phyloP scores from a whole-genome alignment of 2,329 filamentous ascomycete genomes.

The Neonectria ditissima region DNA sequence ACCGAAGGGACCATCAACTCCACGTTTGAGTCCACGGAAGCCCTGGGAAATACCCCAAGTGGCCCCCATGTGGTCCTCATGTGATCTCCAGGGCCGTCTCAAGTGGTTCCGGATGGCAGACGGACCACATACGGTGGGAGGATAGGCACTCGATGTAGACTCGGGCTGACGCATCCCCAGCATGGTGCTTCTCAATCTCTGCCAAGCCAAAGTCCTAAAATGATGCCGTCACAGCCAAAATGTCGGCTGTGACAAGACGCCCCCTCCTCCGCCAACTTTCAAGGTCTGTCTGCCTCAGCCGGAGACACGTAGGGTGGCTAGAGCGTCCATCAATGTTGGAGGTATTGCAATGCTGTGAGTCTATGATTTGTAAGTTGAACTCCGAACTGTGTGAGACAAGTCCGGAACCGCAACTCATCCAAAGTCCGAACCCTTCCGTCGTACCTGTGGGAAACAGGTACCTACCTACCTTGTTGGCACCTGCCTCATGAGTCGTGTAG shows the following conservation, averaged over 20 bases:
- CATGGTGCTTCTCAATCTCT: constrained; percentile 11
- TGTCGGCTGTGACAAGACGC: constrained; percentile 11
- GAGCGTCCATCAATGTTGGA: constrained; percentile 2
- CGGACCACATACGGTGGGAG: not conserved
- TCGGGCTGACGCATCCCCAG: constrained; percentile 1
- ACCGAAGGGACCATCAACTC: not conserved
- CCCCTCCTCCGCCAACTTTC: not conserved
- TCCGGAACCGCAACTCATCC: not conserved
- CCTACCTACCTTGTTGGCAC: not conserved
- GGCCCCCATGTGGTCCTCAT: constrained; percentile 1
- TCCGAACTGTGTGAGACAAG: constrained; percentile 17
- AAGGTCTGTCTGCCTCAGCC: constrained; percentile 10
- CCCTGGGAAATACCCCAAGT: not conserved
- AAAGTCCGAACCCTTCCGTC: constrained; percentile 14
- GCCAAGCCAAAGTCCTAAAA: constrained; percentile 11
- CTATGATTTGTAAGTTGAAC: constrained; percentile 17
- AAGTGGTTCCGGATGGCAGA: constrained; percentile 17
- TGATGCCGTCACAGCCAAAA: constrained; percentile 10
- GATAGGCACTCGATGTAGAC: constrained; percentile 2
- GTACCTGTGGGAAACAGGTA: not conserved
- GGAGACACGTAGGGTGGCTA: constrained; percentile 24
- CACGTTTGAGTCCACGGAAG: not conserved
- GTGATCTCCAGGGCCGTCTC: constrained; percentile 5
- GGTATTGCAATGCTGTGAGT: constrained; percentile 10
- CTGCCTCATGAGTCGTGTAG: constrained; percentile 1